Evolutionary conservation across 345 rosid species (phyloP).

Genomic region (Excoecaria agallocha): DNA sequence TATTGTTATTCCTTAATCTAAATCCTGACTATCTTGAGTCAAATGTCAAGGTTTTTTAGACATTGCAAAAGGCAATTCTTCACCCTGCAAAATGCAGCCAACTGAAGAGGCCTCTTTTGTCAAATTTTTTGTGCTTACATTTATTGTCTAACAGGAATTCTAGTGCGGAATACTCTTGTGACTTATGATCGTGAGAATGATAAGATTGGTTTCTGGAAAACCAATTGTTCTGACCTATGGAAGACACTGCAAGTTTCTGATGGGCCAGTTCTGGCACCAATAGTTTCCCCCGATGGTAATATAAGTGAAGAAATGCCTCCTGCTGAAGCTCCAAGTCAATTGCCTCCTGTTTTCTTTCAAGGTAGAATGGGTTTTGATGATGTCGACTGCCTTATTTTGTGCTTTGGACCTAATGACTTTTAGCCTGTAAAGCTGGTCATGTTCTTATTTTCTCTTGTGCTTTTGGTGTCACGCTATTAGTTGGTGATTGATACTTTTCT

Average conservation of each 20-base stretch:
- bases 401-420: not conserved
- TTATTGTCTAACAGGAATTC: conserved; percentile 60
- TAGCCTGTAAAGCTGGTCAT: not conserved
- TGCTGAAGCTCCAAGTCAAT: conserved; percentile 34
- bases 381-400: not conserved
- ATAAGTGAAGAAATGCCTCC: conserved; percentile 38
- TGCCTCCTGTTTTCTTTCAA: conserved; percentile 36
- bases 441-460: not conserved
- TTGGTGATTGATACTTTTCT: not conserved
- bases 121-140: not conserved
- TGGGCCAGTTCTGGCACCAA: conserved; percentile 44
- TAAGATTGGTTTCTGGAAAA: conserved; percentile 75
- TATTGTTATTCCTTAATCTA: not conserved
- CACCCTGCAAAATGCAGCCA: not conserved
- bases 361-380: conserved; percentile 39
- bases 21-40: not conserved
- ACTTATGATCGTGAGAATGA: conserved; percentile 74
- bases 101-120: conserved; percentile 8
- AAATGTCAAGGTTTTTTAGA: not conserved
- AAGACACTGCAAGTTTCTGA: conserved; percentile 42
- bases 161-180: conserved; percentile 72
- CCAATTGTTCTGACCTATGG: conserved; percentile 78
- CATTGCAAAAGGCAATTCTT: not conserved
- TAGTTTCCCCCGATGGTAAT: conserved; percentile 25
- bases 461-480: not conserved